phyloP scores from a whole-genome alignment of 768 basidiomycete species.

The Mycena pura region DNA sequence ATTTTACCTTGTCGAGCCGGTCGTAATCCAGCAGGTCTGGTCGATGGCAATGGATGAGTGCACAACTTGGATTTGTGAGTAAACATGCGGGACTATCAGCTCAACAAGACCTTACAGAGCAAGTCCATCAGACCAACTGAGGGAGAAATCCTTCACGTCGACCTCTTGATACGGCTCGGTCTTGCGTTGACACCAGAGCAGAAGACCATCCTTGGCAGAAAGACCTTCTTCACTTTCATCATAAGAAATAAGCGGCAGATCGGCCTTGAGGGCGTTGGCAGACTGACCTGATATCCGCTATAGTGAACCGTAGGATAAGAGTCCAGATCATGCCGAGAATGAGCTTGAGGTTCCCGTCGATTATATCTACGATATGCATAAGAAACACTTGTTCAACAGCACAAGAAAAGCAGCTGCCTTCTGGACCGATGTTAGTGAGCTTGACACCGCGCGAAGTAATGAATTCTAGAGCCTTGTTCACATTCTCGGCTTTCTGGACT shows the following conservation, averaged over 20 bases:
- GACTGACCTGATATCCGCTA: conserved; percentile 94
- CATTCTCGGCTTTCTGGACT: conserved; percentile 98
- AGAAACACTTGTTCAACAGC: conserved; percentile 6
- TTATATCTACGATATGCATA: conserved; percentile 71
- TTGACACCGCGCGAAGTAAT: conserved; percentile 94
- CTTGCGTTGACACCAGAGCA: conserved; percentile 98
- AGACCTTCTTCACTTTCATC: conserved; percentile 88
- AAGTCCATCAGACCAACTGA: conserved; percentile 93
- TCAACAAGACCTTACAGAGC: conserved; percentile 72
- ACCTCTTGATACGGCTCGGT: conserved; percentile 92
- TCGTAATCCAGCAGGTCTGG: conserved; percentile 95
- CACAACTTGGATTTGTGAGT: conserved; percentile 67
- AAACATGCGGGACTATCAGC: conserved; percentile 8
- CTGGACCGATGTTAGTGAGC: conserved; percentile 96
- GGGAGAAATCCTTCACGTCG: conserved; percentile 90
- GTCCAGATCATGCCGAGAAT: conserved; percentile 99
- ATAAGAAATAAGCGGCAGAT: conserved; percentile 22
- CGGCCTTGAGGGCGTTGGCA: background rate
- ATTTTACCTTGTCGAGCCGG: conserved; percentile 77
- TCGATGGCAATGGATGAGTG: conserved; percentile 95
- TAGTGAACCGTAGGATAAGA: conserved; percentile 94
- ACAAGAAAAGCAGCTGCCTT: conserved; percentile 58
- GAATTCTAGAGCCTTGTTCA: conserved; percentile 94
- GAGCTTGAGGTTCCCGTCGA: conserved; percentile 97
- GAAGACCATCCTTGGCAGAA: conserved; percentile 96